Evolutionary conservation across 768 basidiomycete genomes (phyloP), one percentile per base, ranked within the genome.

Genomic region (Neoboletus magnificus): DNA sequence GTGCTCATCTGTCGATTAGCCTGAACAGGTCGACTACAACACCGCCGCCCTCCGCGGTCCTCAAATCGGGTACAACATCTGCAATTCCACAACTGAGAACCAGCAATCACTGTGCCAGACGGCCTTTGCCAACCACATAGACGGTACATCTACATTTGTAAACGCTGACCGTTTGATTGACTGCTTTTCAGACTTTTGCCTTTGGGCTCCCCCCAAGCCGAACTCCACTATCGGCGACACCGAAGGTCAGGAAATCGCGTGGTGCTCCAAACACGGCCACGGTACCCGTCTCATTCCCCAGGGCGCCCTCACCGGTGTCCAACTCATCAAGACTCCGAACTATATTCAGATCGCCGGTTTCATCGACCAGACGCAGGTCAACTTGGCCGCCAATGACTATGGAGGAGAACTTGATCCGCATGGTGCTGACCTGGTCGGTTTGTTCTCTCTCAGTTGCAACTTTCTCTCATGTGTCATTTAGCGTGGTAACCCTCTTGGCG

Each of bases 401-500:
- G 91, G 91, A 60, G 91, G 91, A 60, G 91, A 92, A 67, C 78
- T 90, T 52, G 86, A 91, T 67, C 82, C 87, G 7, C 84, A 86
- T 56, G 88, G 89, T 55, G 86, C 86, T 55, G 88, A 91, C 68
- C 55, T 73, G 45, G 80, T 81, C 40, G 4, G 75, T 72, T 15
- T 12, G 20, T n/a, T 49, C 16, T 9, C 15, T 50, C 67, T 35
- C 6, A 46, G 33, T 40, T 39, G 57, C 33, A 43, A 25, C 74
- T 56, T 57, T 22, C 42, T 55, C 43, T 65, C 12, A 64, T n/a
- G 20, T 12, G 6, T 27, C 37, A 30, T 47, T 23, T 62, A 86
- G 82, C 82, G 86, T 58, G 91, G 91, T n/a, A 93, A 91, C 74
- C 87, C 88, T 5, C 74, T 89, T 33, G 90, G 90, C 54, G 87